Conservation (phyloP, 768 basidiomycete species). For the Tricholoma saponaceum region DNA sequence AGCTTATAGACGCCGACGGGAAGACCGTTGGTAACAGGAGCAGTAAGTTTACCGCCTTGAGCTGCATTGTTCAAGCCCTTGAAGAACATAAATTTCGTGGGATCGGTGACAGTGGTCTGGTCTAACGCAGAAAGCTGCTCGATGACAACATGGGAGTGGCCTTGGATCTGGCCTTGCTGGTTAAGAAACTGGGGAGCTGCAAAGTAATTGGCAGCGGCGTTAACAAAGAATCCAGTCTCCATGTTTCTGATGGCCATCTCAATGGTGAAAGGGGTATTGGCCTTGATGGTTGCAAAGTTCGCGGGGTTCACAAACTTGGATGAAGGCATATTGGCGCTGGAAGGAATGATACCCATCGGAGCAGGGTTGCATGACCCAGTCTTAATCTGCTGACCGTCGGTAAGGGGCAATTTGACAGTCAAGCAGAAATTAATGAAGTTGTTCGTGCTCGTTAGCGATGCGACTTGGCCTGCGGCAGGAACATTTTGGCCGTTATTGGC, state of each 20-base stretch:
- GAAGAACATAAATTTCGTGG: slow-evolving; percentile 59
- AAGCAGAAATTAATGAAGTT: slow-evolving; percentile 50
- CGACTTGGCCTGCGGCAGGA: slow-evolving; percentile 33
- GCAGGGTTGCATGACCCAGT: slow-evolving; percentile 22
- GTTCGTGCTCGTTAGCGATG: slow-evolving; percentile 42
- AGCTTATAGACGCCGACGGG: slow-evolving; percentile 56
- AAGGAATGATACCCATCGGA: slow-evolving; percentile 42
- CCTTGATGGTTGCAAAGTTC: slow-evolving; percentile 35
- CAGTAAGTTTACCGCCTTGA: slow-evolving; percentile 45
- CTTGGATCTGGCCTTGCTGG: slow-evolving; percentile 36
- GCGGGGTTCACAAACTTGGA: slow-evolving; percentile 31
- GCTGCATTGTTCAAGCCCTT: slow-evolving; percentile 52
- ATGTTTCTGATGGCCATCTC: slow-evolving; percentile 30
- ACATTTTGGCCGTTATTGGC: slow-evolving; percentile 23
- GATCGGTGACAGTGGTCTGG: slow-evolving; percentile 42
- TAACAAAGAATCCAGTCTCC: slow-evolving; percentile 41
- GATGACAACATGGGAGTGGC: slow-evolving; percentile 45
- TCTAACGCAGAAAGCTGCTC: slow-evolving; percentile 22
- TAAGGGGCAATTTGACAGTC: slow-evolving; percentile 46
- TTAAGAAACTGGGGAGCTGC: slow-evolving; percentile 44
- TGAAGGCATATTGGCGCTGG: slow-evolving; percentile 35
- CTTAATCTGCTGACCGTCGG: slow-evolving; percentile 39
- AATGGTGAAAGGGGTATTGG: slow-evolving; percentile 40
- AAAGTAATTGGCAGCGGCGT: slow-evolving; percentile 37
- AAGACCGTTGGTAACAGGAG: slow-evolving; percentile 44